These are phyloP conservation scores for Sporothrix luriei DNA, from an alignment of 2,329 filamentous ascomycete species.

Conservation along the genomic window DNA sequence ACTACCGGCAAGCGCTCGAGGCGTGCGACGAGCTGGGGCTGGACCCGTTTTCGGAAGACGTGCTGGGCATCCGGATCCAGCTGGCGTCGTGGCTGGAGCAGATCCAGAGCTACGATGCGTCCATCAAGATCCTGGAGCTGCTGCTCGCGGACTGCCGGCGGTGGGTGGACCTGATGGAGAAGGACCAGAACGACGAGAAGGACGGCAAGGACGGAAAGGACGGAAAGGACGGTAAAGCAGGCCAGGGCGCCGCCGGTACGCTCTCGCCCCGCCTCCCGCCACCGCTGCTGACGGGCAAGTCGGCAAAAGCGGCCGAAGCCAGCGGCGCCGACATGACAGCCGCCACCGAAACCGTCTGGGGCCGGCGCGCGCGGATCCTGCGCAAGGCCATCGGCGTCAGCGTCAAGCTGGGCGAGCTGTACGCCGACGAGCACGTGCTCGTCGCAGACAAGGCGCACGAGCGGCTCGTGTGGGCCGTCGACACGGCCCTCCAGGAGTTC, in stretches of 20 bases:
- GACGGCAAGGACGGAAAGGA: conserved; percentile 46
- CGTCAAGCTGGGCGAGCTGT: conserved; percentile 83
- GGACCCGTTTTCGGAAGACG: conserved; percentile 88
- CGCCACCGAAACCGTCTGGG: conserved; percentile 54
- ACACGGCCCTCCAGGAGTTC: conserved; percentile 75
- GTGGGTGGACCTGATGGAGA: conserved; percentile 61
- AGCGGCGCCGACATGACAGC: background rate
- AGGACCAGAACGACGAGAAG: conserved; percentile 50
- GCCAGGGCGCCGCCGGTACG: background rate
- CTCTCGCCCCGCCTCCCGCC: conserved; percentile 31
- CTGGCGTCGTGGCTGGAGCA: conserved; percentile 79
- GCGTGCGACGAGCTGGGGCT: conserved; percentile 72
- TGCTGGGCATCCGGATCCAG: conserved; percentile 85
- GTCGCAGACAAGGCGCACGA: conserved; percentile 75
- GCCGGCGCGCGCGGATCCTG: conserved; percentile 66
- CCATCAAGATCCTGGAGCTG: conserved; percentile 77
- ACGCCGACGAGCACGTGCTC: conserved; percentile 73
- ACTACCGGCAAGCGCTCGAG: conserved; percentile 78
- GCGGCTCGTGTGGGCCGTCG: conserved; percentile 76
- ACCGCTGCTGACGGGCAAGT: conserved; percentile 16
- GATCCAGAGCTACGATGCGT: conserved; percentile 67
- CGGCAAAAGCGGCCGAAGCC: background rate
- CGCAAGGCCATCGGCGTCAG: conserved; percentile 74
- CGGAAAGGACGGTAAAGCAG: conserved; percentile 39
- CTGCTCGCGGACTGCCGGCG: conserved; percentile 68